Evolutionary conservation across 2,329 filamentous ascomycete species (phyloP).

Genomic region (Xylariomycetidae sp.): DNA sequence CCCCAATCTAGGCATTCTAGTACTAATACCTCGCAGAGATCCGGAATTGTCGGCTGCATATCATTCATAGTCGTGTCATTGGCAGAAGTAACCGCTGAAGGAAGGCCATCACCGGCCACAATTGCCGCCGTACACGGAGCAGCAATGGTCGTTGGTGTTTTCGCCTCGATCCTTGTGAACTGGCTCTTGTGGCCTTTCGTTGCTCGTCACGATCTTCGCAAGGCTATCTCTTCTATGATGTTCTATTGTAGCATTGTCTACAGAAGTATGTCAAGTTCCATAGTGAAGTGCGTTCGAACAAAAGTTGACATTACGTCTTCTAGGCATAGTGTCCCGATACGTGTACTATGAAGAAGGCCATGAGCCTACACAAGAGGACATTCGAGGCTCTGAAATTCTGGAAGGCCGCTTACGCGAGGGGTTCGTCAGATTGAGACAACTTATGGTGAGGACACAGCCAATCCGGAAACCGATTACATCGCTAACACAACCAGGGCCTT

Average conservation of each 20-base stretch:
- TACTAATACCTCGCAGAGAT: conserved; percentile 34
- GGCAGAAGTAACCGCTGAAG: conserved; percentile 29
- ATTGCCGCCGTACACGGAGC: conserved; percentile 44
- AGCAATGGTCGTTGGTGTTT: conserved; percentile 49
- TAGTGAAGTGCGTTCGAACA: neutral
- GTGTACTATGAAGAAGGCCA: conserved; percentile 54
- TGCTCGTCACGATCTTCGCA: conserved; percentile 53
- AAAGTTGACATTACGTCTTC: neutral
- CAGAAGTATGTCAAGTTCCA: conserved; percentile 32
- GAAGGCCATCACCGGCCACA: conserved; percentile 29
- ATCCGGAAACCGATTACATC: conserved; percentile 5
- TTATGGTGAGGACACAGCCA: conserved; percentile 35
- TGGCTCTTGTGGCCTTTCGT: conserved; percentile 60
- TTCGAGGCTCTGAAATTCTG: conserved; percentile 50
- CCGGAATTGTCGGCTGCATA: conserved; percentile 53
- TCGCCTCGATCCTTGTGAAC: conserved; percentile 50
- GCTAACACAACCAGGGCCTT: no score
- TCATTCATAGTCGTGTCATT: conserved; percentile 53
- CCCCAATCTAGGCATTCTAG: neutral
- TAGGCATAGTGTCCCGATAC: conserved; percentile 49
- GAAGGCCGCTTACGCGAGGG: conserved; percentile 57
- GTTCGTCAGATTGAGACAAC: conserved; percentile 52
- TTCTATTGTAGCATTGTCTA: conserved; percentile 56
- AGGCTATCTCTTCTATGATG: conserved; percentile 51
- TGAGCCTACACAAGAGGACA: conserved; percentile 45